Evolutionary conservation across 2,329 filamentous ascomycete species (phyloP).

Genomic region (Trichoderma sp.): DNA sequence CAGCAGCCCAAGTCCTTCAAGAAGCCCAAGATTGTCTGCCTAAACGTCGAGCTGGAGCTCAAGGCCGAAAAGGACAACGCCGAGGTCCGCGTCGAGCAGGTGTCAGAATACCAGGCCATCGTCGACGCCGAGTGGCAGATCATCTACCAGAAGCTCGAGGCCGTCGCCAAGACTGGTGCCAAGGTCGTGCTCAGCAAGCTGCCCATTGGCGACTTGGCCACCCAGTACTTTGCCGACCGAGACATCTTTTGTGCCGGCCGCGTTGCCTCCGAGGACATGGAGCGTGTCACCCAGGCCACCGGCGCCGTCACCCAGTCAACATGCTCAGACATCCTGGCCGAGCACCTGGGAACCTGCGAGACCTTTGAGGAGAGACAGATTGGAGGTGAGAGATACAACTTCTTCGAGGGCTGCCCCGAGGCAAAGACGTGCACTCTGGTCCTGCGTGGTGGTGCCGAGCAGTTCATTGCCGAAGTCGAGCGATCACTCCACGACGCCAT

Average conservation of each 20-base stretch:
- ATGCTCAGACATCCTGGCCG: slow-evolving; percentile 86
- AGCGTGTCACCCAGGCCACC: slow-evolving; percentile 92
- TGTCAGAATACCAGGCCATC: slow-evolving; percentile 98
- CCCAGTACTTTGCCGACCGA: slow-evolving; percentile 95
- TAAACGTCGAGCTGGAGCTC: slow-evolving; percentile 96
- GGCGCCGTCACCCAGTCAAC: slow-evolving; percentile 92
- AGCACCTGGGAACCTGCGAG: slow-evolving; percentile 89
- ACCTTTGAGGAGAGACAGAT: slow-evolving; percentile 94
- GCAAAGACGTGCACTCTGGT: slow-evolving; percentile 97
- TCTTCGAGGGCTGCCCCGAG: slow-evolving; percentile 93
- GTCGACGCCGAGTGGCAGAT: slow-evolving; percentile 99
- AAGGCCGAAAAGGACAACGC: slow-evolving; percentile 99
- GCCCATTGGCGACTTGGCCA: slow-evolving; percentile 94
- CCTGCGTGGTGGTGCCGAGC: slow-evolving; percentile 91
- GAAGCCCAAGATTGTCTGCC: slow-evolving; percentile 92
- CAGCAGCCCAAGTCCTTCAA: slow-evolving; percentile 96
- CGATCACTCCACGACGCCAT: slow-evolving; percentile 97
- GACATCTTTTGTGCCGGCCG: slow-evolving; percentile 98
- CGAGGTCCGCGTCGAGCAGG: slow-evolving; percentile 95
- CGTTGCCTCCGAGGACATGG: slow-evolving; percentile 87
- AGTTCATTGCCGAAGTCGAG: slow-evolving; percentile 98
- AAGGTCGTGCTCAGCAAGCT: slow-evolving; percentile 97
- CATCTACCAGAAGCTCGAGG: slow-evolving; percentile 99
- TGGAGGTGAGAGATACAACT: slow-evolving; percentile 95
- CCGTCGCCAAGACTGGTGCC: slow-evolving; percentile 86